Evolutionary conservation across 106 monocot genomes (phyloP), one percentile per base, ranked within the genome.

Genomic region (Phalaenopsis equestris): DNA sequence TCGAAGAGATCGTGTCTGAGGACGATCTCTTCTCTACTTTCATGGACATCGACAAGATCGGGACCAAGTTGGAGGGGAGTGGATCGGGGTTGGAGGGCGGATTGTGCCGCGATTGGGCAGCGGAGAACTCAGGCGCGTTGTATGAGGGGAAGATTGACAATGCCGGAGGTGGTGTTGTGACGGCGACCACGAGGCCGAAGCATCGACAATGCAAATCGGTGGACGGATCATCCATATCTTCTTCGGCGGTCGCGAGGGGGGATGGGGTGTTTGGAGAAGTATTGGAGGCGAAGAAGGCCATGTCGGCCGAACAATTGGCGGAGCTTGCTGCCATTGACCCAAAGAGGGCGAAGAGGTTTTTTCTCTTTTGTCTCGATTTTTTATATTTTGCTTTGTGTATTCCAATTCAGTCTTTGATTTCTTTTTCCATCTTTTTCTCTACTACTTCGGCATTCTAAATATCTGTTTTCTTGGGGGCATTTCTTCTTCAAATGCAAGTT

Each of bases 211-310:
- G 89, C 78, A 75, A 65, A 64, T 92, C 92, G 47, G 80, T 86
- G 55, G 92, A 92, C 49, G 82, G 78, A 3, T 84, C 82, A 16
- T 73, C 77, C 19, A 86, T 86, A 86, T 75, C 82, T 10, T 73
- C 70, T 36, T 79, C 79, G 83, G 65, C 67, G 46, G 19, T 30
- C 12, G 64, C 39, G 37, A 78, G 37, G 41, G 78, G 81, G 36
- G 90, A 76, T 17, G 87, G 85, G 67, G 38, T 82, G 56, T 85
- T 86, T 48, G 87, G 72, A 43, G 89, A 89, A 47, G 84, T 89
- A 74, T 75, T 83, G 80, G 92, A 92, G 84, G 84, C 89, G 8
- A 92, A 92, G 89, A 92, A 92, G 80, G 92, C 92, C 30, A 92
- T 92, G 89, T 74, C 89, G 6, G 82, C 89, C 0, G 92, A 92